Base-by-base conservation (phyloP, 495 filamentous ascomycete genomes). In the Mytilinidion resinicola region DNA sequence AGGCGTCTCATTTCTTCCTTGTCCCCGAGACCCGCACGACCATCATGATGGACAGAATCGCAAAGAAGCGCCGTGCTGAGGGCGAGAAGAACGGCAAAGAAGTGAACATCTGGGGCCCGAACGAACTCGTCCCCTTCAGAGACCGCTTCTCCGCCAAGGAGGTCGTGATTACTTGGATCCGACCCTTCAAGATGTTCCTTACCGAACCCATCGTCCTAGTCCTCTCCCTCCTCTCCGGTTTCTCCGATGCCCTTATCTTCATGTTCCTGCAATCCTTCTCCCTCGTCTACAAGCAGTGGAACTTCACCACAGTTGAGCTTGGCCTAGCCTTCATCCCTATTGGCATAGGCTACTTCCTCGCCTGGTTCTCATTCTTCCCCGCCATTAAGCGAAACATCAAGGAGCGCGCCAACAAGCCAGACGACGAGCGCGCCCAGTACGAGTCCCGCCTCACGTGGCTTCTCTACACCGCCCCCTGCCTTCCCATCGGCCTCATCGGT, bases 181-280 rank as follows among this genome's bases (percentile, higher is more conserved):
- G 87, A 6, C 86, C 87, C 0, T 90, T 91, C 72, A 78, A 81
- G 39, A 91, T 91, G 85, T 88, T 90, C 72, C 59, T 87, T 15
- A 84, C 80, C 0, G 87, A 91, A 63, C 85, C 86, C 0, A 90
- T 91, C 63, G 88, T 90, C 6, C 73, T 88, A 4, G 80, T 75
- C 44, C 75, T 91, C 1, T 89, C 85, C 2, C 73, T 89, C 9
- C 83, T 90, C 25, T 85, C 81, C 30, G 87, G 88, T 42, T 89
- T 90, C 76, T 82, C 79, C 25, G 88, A 90, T 61, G 87, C 86
- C n/a, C 77, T 91, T 7, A 86, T 91, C 72, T 86, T 85, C 71
- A 86, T 83, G 77, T 85, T 85, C 72, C 74, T 86, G 41, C 79
- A 85, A 60, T 82, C 78, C 11, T 82, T 83, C 59, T 53, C 69